Conservation (phyloP, 1,139 yeast genomes). For the Torulaspora globosa region DNA sequence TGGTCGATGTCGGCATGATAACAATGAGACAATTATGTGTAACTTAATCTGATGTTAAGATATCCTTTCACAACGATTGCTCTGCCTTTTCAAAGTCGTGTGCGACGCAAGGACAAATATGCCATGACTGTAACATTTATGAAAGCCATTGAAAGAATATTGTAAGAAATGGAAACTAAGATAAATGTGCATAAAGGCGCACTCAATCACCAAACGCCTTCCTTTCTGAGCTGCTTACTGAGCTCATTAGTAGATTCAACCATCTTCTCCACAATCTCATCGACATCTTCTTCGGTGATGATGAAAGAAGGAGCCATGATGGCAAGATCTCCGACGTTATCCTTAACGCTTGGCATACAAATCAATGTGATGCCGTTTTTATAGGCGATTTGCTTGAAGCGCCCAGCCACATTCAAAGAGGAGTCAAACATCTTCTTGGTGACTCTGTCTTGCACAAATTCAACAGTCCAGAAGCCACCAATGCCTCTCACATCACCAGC, state of each 20-base stretch:
- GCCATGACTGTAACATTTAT: no score
- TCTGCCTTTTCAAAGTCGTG: no score
- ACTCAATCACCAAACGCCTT: not conserved
- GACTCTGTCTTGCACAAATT: constrained; percentile 48
- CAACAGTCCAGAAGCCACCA: constrained; percentile 53
- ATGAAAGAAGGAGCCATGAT: constrained; percentile 50
- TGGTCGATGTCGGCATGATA: no score
- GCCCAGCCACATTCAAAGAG: constrained; percentile 37
- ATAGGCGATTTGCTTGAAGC: constrained; percentile 40
- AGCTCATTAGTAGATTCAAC: constrained; percentile 5
- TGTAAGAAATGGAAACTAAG: not conserved
- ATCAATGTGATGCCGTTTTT: constrained; percentile 45
- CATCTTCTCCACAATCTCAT: constrained; percentile 39
- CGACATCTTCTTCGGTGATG: constrained; percentile 46
- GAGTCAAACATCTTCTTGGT: constrained; percentile 48
- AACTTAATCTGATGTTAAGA: no score
- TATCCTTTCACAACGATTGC: no score
- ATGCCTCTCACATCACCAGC: constrained; percentile 58
- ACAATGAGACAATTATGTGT: no score
- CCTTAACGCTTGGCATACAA: constrained; percentile 45
- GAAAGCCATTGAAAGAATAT: not conserved
- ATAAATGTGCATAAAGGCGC: not conserved
- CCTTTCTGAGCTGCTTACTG: not conserved
- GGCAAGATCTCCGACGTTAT: constrained; percentile 46
- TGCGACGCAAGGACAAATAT: no score